Evolutionary conservation across 192 early-diverging fungal species (phyloP).

Genomic region (Rhizoclosmatium sp.): DNA sequence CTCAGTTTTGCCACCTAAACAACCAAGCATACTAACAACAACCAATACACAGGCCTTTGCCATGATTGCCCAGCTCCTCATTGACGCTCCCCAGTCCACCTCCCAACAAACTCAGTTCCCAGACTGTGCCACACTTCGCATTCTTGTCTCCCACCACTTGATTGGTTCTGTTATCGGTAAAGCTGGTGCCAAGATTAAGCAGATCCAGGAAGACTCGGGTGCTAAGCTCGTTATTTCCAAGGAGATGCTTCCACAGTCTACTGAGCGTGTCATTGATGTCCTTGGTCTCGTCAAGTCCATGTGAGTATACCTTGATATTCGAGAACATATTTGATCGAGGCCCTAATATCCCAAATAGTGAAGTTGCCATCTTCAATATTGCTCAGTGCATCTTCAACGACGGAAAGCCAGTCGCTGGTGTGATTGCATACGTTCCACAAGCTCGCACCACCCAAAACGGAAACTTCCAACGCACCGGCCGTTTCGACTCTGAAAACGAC

Average conservation of each 20-base stretch:
- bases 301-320: slow-evolving; percentile 11
- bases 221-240: slow-evolving; percentile 91
- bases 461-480: neutral
- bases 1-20: too few species aligned
- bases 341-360: slow-evolving; percentile 33
- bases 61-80: slow-evolving; percentile 61
- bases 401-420: slow-evolving; percentile 79
- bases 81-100: slow-evolving; percentile 71
- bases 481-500: slow-evolving; percentile 5
- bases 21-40: too few species aligned
- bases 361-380: slow-evolving; percentile 82
- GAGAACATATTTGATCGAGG: neutral
- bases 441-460: neutral
- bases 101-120: slow-evolving; percentile 75
- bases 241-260: slow-evolving; percentile 94
- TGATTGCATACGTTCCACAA: slow-evolving; percentile 84
- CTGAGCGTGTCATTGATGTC: slow-evolving; percentile 91
- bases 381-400: slow-evolving; percentile 87
- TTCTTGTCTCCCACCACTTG: slow-evolving; percentile 83
- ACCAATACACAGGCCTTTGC: slow-evolving; percentile 69
- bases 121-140: slow-evolving; percentile 48
- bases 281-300: slow-evolving; percentile 83
- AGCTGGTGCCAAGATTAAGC: slow-evolving; percentile 63
- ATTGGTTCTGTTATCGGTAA: slow-evolving; percentile 96
- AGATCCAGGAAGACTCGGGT: slow-evolving; percentile 85